Evolutionary conservation across 352 stramenopile genomes (phyloP).

Genomic region (Thraustotheca clavata): DNA sequence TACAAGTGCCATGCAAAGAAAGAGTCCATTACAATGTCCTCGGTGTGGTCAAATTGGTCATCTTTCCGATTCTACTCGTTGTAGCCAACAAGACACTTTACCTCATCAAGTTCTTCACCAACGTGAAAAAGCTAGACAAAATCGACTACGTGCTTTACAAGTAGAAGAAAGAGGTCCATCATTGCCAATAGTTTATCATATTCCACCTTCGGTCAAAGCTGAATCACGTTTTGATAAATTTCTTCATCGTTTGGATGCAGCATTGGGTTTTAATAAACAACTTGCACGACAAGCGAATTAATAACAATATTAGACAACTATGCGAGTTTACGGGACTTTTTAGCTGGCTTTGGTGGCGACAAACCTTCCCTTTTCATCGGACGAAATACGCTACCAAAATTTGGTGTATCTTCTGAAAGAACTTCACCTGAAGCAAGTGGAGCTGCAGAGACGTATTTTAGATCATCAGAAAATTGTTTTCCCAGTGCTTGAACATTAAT

Average conservation of each 20-base stretch:
- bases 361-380: conserved; percentile 9
- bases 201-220: neutral
- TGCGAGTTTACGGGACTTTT: neutral
- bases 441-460: conserved; percentile 24
- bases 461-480: conserved; percentile 24
- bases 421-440: conserved; percentile 10
- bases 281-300: neutral
- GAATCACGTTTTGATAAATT: neutral
- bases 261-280: neutral
- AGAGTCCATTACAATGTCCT: conserved; percentile 41
- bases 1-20: conserved; percentile 34
- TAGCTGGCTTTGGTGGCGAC: neutral
- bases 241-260: neutral
- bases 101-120: no score
- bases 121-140: no score
- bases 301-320: neutral
- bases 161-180: no score
- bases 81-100: conserved; percentile 27
- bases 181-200: no score
- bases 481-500: conserved; percentile 27
- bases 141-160: no score
- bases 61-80: conserved; percentile 37
- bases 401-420: neutral
- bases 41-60: conserved; percentile 49
- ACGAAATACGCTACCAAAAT: conserved; percentile 5